Evolutionary conservation across 2,329 filamentous ascomycete genomes (phyloP).

Genomic region (Ophiocordyceps camponoti-saundersi): DNA sequence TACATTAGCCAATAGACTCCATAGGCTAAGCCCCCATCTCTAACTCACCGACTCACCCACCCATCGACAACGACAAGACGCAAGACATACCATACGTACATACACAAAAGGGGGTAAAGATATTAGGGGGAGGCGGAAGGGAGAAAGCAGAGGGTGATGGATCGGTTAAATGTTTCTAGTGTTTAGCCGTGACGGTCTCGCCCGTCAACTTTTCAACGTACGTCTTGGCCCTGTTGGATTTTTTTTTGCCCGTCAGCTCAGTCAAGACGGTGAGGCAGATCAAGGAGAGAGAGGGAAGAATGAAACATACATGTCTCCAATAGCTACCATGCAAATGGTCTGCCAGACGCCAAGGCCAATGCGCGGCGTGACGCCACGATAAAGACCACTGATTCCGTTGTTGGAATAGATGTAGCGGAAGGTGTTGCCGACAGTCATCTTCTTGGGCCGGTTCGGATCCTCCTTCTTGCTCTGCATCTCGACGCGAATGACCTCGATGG

Average conservation of each 20-base stretch:
- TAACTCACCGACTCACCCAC: too few relatives aligned
- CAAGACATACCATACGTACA: too few relatives aligned
- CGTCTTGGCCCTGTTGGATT: slow-evolving; percentile 38
- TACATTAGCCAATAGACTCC: too few relatives aligned
- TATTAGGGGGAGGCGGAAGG: too few relatives aligned
- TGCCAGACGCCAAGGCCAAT: slow-evolving; percentile 97
- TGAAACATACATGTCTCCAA: slow-evolving; percentile 76
- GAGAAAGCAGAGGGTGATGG: too few relatives aligned
- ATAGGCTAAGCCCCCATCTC: too few relatives aligned
- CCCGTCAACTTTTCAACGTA: slow-evolving; percentile 52
- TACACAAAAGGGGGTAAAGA: neutral
- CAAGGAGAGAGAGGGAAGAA: neutral
- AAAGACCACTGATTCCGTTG: slow-evolving; percentile 83
- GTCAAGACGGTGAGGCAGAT: too few relatives aligned
- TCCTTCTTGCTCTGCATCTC: slow-evolving; percentile 99
- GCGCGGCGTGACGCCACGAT: slow-evolving; percentile 86
- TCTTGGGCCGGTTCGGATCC: slow-evolving; percentile 95
- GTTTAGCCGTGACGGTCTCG: slow-evolving; percentile 47
- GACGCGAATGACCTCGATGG: slow-evolving; percentile 97
- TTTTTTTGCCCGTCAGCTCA: neutral
- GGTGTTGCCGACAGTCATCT: slow-evolving; percentile 88
- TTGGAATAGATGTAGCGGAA: slow-evolving; percentile 74
- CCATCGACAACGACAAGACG: too few relatives aligned
- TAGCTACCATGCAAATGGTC: slow-evolving; percentile 98
- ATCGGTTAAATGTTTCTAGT: slow-evolving; percentile 24